Evolutionary conservation across 176 grass and related monocot genomes (phyloP).

Genomic region (Paspalum vaginatum): DNA sequence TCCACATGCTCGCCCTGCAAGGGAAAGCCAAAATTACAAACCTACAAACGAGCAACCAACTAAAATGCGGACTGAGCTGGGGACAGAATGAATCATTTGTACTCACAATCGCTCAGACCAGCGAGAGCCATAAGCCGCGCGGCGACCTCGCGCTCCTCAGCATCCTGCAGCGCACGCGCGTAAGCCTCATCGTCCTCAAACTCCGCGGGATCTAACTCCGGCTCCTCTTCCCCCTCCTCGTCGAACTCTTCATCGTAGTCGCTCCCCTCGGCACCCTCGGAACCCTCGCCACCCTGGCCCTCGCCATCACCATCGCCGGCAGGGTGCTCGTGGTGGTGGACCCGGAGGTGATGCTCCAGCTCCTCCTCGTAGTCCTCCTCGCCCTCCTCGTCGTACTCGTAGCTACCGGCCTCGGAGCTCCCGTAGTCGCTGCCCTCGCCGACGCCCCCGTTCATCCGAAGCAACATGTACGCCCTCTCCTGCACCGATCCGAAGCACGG

Average conservation of each 20-base stretch:
- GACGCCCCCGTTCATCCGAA: conserved; percentile 64
- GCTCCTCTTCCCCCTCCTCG: conserved; percentile 68
- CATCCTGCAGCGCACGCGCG: conserved; percentile 85
- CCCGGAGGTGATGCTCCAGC: conserved; percentile 54
- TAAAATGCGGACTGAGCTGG: not conserved
- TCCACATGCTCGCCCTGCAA: conserved; percentile 81
- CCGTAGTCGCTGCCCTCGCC: conserved; percentile 80
- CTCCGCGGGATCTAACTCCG: conserved; percentile 59
- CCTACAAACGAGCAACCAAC: conserved; percentile 22
- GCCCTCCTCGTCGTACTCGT: conserved; percentile 76
- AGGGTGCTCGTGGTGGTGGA: conserved; percentile 52
- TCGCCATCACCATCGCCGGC: conserved; percentile 1
- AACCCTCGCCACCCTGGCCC: not conserved
- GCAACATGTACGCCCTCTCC: conserved; percentile 99
- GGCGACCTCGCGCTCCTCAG: conserved; percentile 85
- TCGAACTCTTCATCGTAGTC: conserved; percentile 79
- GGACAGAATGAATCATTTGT: not conserved
- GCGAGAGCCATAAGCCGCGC: conserved; percentile 80
- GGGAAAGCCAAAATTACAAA: conserved; percentile 24
- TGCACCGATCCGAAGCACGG: conserved; percentile 51
- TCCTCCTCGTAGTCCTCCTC: conserved; percentile 61
- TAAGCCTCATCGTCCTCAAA: conserved; percentile 85
- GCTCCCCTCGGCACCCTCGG: conserved; percentile 62
- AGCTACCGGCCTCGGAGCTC: conserved; percentile 89
- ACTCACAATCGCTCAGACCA: conserved; percentile 85